These are phyloP conservation scores for Pterocarpus santalinus DNA, from an alignment of 306 rosid genomes.

Conservation along the genomic window DNA sequence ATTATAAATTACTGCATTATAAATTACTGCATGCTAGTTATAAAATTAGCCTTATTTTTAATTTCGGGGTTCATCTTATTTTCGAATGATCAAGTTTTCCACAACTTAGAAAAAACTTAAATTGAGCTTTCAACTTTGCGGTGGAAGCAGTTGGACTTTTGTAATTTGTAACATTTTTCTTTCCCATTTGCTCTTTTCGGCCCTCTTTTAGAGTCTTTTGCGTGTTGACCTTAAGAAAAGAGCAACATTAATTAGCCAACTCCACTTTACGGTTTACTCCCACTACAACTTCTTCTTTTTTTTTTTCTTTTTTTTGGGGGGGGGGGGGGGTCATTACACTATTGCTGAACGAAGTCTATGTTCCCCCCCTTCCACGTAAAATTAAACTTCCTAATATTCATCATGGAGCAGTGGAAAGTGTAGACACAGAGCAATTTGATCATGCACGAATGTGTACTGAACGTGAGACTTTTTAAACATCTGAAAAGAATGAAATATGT, in stretches of 20 bases:
- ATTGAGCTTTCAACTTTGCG: slow-evolving; percentile 49
- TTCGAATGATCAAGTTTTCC: slow-evolving; percentile 47
- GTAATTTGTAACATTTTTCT: slow-evolving; percentile 1
- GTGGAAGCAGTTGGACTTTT: slow-evolving; percentile 71
- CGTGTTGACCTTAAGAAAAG: slow-evolving; percentile 71
- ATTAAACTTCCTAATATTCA: slow-evolving; percentile 47
- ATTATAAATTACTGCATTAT: neutral
- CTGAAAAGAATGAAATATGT: neutral
- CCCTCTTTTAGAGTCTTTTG: slow-evolving; percentile 48
- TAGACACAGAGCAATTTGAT: slow-evolving; percentile 20
- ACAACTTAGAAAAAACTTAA: slow-evolving; percentile 28
- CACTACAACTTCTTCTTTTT: neutral
- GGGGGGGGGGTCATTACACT: slow-evolving; percentile 2
- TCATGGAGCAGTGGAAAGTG: neutral
- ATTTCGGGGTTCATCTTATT: neutral
- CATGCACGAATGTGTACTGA: neutral
- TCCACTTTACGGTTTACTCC: slow-evolving; percentile 44
- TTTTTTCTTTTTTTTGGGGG: neutral
- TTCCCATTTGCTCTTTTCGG: slow-evolving; percentile 9
- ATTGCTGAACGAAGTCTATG: slow-evolving; percentile 32
- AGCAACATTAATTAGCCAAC: slow-evolving; percentile 12
- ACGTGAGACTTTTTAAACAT: neutral
- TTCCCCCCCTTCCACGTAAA: neutral
- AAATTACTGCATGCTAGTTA: neutral
- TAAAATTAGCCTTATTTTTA: neutral